A percentile compares a stretch with the other conserved stretches of the same genome.
These are phyloP conservation scores for Selaginella tamariscina DNA, from an alignment of 75 land plant species.

Conservation along the genomic window DNA sequence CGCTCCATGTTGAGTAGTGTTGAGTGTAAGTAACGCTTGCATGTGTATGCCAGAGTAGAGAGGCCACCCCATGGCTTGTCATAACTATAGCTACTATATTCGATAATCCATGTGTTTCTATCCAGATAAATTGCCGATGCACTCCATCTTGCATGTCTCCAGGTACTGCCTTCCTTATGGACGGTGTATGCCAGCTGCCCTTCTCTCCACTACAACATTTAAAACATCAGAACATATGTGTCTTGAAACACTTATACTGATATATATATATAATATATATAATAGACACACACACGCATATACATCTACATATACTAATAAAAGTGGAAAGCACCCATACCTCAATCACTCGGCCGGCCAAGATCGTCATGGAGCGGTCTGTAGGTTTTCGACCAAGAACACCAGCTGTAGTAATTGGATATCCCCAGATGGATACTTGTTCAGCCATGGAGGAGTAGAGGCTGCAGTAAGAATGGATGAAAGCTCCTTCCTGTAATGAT, in stretches of 20 bases:
- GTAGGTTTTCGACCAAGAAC: constrained; percentile 16
- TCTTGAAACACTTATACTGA: neutral
- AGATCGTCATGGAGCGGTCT: constrained; percentile 26
- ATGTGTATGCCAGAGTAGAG: neutral
- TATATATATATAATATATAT: neutral
- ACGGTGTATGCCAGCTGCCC: constrained; percentile 22
- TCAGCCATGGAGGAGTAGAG: constrained; percentile 43
- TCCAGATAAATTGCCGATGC: constrained; percentile 43
- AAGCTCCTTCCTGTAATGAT: constrained; percentile 21
- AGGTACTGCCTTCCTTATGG: constrained; percentile 31
- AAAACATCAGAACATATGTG: neutral
- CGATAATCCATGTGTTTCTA: constrained; percentile 51
- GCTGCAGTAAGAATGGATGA: constrained; percentile 39
- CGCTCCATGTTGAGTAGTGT: too few species aligned
- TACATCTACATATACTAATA: neutral
- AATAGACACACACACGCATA: neutral
- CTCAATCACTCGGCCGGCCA: constrained; percentile 40
- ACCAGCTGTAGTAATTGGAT: constrained; percentile 45
- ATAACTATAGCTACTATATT: constrained; percentile 12
- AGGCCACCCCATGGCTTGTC: too few species aligned
- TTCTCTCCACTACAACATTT: constrained; percentile 37
- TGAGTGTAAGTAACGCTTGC: neutral
- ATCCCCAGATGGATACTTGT: constrained; percentile 70
- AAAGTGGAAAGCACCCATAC: constrained; percentile 13
- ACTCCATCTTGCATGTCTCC: constrained; percentile 34